Conservation (phyloP, 768 basidiomycete species). For the Agrocybe pediades region DNA sequence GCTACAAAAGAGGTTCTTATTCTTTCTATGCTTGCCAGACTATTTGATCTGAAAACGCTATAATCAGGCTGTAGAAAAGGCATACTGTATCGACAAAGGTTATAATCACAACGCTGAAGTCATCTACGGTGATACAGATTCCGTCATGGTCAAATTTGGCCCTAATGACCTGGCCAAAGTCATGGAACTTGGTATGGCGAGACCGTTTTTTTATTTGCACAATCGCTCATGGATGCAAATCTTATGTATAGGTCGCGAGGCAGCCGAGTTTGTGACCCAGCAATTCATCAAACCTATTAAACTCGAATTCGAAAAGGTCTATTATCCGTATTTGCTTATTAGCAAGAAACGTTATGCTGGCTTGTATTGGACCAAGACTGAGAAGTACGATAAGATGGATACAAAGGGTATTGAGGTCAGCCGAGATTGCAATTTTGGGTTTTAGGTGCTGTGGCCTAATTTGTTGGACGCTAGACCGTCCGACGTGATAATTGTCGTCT, state of each 20-base stretch:
- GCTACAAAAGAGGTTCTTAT: slow-evolving; percentile 77
- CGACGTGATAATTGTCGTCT: slow-evolving; percentile 98
- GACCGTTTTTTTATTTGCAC: neutral
- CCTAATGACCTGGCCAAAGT: slow-evolving; percentile 83
- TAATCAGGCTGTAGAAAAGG: slow-evolving; percentile 79
- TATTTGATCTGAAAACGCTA: neutral
- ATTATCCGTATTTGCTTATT: slow-evolving; percentile 97
- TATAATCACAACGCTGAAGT: slow-evolving; percentile 87
- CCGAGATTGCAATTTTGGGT: slow-evolving; percentile 1
- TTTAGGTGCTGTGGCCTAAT: too few relatives aligned
- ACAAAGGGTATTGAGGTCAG: slow-evolving; percentile 97
- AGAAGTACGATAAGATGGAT: slow-evolving; percentile 99
- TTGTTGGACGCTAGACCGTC: too few relatives aligned
- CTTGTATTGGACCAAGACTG: slow-evolving; percentile 93
- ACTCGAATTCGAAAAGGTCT: slow-evolving; percentile 99
- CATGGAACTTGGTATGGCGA: slow-evolving; percentile 80
- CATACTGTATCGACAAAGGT: slow-evolving; percentile 85
- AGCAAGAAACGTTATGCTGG: slow-evolving; percentile 99
- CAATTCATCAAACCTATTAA: slow-evolving; percentile 97
- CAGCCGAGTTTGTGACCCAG: slow-evolving; percentile 86
- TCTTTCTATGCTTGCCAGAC: neutral
- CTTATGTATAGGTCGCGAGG: slow-evolving; percentile 73
- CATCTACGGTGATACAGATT: slow-evolving; percentile 99
- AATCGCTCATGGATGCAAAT: neutral
- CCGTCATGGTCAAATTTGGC: slow-evolving; percentile 98